phyloP scores from a whole-genome alignment of 768 basidiomycete species.

The Mycena galopus region DNA sequence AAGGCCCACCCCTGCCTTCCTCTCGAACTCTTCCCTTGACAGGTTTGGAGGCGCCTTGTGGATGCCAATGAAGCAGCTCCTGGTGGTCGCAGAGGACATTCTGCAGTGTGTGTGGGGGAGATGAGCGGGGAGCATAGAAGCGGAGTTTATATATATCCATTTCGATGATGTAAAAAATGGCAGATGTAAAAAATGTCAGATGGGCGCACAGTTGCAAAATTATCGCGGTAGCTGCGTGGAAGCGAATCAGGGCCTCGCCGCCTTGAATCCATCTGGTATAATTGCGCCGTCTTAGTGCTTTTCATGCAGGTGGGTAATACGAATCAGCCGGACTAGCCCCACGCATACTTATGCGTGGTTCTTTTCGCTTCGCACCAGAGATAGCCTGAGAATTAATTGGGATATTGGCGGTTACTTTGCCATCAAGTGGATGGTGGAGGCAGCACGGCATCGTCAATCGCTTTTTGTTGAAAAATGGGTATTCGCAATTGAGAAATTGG shows the following conservation, averaged over 20 bases:
- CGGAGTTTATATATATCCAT: constrained; percentile 16
- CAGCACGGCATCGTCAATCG: too few species aligned
- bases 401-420: too few species aligned
- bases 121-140: background rate
- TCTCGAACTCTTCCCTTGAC: constrained; percentile 22
- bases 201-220: constrained; percentile 1
- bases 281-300: background rate
- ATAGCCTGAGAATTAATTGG: too few species aligned
- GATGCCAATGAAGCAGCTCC: constrained; percentile 24
- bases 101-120: constrained; percentile 14
- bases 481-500: too few species aligned
- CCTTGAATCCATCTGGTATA: background rate
- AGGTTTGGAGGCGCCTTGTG: constrained; percentile 25
- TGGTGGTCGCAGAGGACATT: constrained; percentile 18
- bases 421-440: too few species aligned
- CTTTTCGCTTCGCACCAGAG: background rate
- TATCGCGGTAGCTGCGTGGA: constrained; percentile 20
- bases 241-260: background rate
- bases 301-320: background rate
- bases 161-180: constrained; percentile 2
- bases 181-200: too few species aligned
- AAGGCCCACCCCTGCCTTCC: constrained; percentile 12
- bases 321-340: background rate
- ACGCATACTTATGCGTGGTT: background rate
- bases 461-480: too few species aligned